Evolutionary conservation across 2,329 filamentous ascomycete species (phyloP), one percentile per base, ranked within the genome.

Genomic region (Epichloe sylvatica): DNA sequence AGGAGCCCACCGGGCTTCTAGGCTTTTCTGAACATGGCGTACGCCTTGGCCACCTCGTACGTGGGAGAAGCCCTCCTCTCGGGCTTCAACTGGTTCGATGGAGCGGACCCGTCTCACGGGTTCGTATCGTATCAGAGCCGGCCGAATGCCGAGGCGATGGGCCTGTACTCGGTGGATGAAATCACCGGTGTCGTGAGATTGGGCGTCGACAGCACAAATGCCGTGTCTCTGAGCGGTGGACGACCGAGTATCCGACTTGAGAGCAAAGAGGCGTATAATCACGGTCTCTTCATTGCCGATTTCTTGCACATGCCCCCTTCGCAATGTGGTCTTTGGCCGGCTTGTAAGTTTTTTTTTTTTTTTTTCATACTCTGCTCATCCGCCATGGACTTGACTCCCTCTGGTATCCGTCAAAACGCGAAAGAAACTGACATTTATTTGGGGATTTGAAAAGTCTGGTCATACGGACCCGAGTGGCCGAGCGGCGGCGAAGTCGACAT

Each of bases 301-400:
- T 75, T 88, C 47, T 70, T 72, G 17, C 84, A 89, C 56, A 88
- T 89, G 82, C 83, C 85, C 3, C 74, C 72, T 2, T 79, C 80
- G 2, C 70, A 77, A 46, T 89, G 85, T 55, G 85, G 84, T 21
- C 74, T 78, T 21, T 88, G 84, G 84, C 84, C 84, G 49, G 80
- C 83, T 64, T 86, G 75, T 80, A 45, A 39, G 47, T 49, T 23
- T 23, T 23, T 19, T 19, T 19, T 19, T 19, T 19, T 19, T 19
- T 19, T 19, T 13, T 25, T 23, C 19, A 67, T 62, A 9, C 23
- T n/a, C 7, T 21, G 5, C 21, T 13, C 5, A 43, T 43, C n/a
- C 38, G 38, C 36, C 15, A 19, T 8, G 37, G n/a, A 19, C 23
- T 25, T 23, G 23, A 25, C 9, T 39, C 37, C 15, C 15, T 40